These are phyloP conservation scores for Russula brevipes DNA, from an alignment of 768 basidiomycete genomes.

Conservation along the genomic window DNA sequence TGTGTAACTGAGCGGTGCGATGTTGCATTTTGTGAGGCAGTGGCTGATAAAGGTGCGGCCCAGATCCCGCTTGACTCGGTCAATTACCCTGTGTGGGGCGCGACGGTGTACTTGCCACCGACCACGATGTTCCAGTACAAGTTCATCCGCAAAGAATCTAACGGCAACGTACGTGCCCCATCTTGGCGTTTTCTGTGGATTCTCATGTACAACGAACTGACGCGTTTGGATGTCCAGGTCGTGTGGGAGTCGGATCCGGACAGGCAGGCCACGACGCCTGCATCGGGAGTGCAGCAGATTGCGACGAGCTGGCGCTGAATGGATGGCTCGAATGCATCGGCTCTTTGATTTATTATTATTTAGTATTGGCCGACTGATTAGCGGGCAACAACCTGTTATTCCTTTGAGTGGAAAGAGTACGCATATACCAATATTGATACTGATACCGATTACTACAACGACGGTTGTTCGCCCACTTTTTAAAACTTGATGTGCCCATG, in stretches of 20 bases:
- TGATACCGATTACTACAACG: no score
- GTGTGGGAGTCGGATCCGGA: conserved; percentile 63
- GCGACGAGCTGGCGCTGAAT: conserved; percentile 43
- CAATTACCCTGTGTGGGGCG: conserved; percentile 51
- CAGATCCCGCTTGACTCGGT: conserved; percentile 51
- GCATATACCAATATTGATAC: background rate
- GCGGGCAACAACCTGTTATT: no score
- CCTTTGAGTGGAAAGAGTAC: background rate
- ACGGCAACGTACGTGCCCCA: conserved; percentile 40
- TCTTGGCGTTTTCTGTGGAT: no score
- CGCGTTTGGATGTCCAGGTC: conserved; percentile 27
- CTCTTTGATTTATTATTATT: no score
- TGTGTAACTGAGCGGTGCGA: background rate
- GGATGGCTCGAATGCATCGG: background rate
- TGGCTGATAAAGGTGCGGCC: background rate
- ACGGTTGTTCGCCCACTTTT: no score
- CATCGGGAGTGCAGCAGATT: conserved; percentile 32
- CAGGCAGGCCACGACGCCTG: conserved; percentile 40
- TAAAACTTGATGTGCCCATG: no score
- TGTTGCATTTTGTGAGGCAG: background rate
- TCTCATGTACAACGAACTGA: background rate
- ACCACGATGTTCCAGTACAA: conserved; percentile 53
- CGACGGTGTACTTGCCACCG: conserved; percentile 46
- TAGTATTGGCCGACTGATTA: no score
- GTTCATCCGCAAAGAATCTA: conserved; percentile 51